Evolutionary conservation across 1,284 basidiomycete species (phyloP).

Genomic region (Leccinum pachyderme): DNA sequence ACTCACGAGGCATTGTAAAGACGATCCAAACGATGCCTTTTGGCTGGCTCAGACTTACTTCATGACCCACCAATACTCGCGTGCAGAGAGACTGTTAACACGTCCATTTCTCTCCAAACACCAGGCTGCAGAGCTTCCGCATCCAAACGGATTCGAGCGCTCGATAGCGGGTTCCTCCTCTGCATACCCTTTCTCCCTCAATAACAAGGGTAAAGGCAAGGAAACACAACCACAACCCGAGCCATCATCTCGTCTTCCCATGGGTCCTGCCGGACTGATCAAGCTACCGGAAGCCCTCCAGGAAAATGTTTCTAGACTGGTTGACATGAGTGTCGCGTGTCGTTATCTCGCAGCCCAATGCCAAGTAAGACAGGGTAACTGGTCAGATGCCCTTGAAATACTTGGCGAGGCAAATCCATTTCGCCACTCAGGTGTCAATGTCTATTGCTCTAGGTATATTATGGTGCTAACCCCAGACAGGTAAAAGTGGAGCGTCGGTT

Average conservation of each 20-base stretch:
- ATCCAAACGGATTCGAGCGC: constrained; percentile 44
- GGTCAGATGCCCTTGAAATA: constrained; percentile 90
- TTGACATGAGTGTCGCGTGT: constrained; percentile 91
- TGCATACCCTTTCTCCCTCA: constrained; percentile 26
- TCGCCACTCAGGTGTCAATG: constrained; percentile 54
- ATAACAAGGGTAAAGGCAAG: constrained; percentile 58
- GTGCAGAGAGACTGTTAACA: constrained; percentile 89
- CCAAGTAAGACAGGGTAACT: constrained; percentile 89
- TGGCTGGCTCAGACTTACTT: constrained; percentile 99
- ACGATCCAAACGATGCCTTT: constrained; percentile 95
- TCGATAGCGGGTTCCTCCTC: constrained; percentile 22
- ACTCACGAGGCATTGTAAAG: constrained; percentile 41
- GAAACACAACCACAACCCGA: constrained; percentile 46
- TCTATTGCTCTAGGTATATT: neutral
- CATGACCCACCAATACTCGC: constrained; percentile 91
- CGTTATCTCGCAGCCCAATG: constrained; percentile 94
- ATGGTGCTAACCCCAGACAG: constrained; percentile 30
- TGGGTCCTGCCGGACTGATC: constrained; percentile 65
- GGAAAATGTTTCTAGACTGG: constrained; percentile 69
- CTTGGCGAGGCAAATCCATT: constrained; percentile 92
- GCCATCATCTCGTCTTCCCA: constrained; percentile 56
- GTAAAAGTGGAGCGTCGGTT: constrained; percentile 61
- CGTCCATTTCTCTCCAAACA: constrained; percentile 67
- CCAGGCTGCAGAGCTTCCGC: constrained; percentile 39
- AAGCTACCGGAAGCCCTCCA: constrained; percentile 61